Evolutionary conservation across 768 basidiomycete species (phyloP), one percentile per base, ranked within the genome.

Genomic region (Tulasnella sp.): DNA sequence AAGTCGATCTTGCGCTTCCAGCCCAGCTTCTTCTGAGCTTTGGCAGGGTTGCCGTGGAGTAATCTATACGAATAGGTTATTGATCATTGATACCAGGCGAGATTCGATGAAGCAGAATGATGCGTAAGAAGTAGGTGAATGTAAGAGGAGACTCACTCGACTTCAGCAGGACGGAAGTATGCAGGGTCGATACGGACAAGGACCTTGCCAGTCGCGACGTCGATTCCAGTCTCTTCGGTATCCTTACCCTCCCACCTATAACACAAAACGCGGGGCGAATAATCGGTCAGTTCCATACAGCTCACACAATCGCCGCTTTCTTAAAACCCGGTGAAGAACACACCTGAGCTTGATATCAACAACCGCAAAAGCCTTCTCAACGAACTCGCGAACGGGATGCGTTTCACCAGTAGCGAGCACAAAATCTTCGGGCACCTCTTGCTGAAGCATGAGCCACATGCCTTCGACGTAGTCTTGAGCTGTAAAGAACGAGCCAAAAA

Each of bases 381-480:
- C 89, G 65, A 83, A 96, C 73, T 97, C 92, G 59, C 89, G 83
- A 25, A 98, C 93, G 42, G 82, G 82, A 71, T 98, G 93, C 29
- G 91, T 97, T 76, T 98, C 94, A 27, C 92, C 92, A 1, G 92
- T 96, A 0, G 92, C 92, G 48, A 96, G 87, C 54, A 96, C 92
- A 66, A 88, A 98, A 73, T 98, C 93, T 9, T 92, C 82, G 1
- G 93, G 74, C 21, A 66, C 61, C 5, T 83, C 75, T 71, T 94
- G 91, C 71, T 98, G 93, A 46, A 97, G 82, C 82, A 98, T 92
- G 67, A 78, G 78, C 92, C 92, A 96, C 93, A 96, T 96, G 42
- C 93, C 93, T 72, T 97, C 93, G 9, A 96, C 86, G 69, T 94
- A 96, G 63, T 74, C 73, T 31, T 67, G 63, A n/a, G 72, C 67